These are phyloP conservation scores for Talaromyces islandicus DNA, from an alignment of 2,329 filamentous ascomycete genomes.

Conservation along the genomic window DNA sequence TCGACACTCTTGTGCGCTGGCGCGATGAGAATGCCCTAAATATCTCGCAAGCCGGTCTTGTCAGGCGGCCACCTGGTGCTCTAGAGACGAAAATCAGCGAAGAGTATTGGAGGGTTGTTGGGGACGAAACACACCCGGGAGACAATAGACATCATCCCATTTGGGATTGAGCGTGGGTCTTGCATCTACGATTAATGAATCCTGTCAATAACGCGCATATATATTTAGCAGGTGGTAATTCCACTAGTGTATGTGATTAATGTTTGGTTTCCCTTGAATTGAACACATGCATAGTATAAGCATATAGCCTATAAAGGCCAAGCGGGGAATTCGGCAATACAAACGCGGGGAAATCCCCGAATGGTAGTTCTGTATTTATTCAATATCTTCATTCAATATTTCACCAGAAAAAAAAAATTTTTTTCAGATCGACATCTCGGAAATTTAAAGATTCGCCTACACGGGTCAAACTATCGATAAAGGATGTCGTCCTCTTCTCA, in stretches of 20 bases:
- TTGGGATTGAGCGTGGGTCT: neutral
- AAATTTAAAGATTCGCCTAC: neutral
- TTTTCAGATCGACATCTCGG: neutral
- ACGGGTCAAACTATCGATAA: neutral
- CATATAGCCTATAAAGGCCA: neutral
- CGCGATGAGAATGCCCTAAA: slow-evolving; percentile 11
- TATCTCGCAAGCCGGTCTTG: slow-evolving; percentile 4
- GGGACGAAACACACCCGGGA: slow-evolving; percentile 6
- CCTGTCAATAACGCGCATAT: neutral
- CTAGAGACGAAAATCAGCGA: slow-evolving; percentile 4
- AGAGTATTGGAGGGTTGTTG: slow-evolving; percentile 10
- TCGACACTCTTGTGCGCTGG: slow-evolving; percentile 15
- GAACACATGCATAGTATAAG: neutral
- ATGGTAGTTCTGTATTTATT: neutral
- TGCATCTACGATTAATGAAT: neutral
- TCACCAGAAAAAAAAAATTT: too few relatives aligned
- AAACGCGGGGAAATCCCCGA: neutral
- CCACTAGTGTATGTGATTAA: neutral
- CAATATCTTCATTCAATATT: too few relatives aligned
- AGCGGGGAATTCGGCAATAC: neutral
- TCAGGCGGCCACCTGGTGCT: slow-evolving; percentile 8
- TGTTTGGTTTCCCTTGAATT: neutral
- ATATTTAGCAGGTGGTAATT: neutral
- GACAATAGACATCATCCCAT: slow-evolving; percentile 10
- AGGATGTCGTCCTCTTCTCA: neutral